Percentiles rank a stretch among this genome's conserved stretches.
Conservation (phyloP, 106 monocot genomes). For the Platanthera guangdongensis region DNA sequence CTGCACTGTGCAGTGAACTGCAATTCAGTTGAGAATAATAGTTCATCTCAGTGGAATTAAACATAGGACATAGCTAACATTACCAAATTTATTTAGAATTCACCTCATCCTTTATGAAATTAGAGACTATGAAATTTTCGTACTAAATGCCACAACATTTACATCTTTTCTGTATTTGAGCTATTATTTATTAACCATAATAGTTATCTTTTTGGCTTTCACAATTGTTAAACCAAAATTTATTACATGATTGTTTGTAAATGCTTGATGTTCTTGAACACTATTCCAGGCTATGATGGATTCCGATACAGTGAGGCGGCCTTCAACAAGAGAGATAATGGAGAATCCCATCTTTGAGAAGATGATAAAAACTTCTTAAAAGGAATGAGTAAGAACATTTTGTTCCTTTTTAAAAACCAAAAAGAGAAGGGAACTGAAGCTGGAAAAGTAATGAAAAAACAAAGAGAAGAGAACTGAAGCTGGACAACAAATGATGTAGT, state of each 20-base stretch:
- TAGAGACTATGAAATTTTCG: too few relatives aligned
- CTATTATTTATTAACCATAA: too few relatives aligned
- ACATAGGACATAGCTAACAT: too few relatives aligned
- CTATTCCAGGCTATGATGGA: constrained; percentile 82
- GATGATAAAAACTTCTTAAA: neutral
- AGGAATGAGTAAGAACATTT: neutral
- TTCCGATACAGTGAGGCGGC: constrained; percentile 72
- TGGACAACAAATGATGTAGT: too few relatives aligned
- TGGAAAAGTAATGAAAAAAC: neutral
- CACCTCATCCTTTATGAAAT: too few relatives aligned
- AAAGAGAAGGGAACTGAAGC: neutral
- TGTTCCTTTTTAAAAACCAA: neutral
- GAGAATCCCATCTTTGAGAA: constrained; percentile 56
- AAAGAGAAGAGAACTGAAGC: too few relatives aligned
- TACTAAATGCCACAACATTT: too few relatives aligned
- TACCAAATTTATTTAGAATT: too few relatives aligned
- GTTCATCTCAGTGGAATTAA: too few relatives aligned
- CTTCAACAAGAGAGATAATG: constrained; percentile 69
- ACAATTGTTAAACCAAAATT: neutral
- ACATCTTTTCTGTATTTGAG: too few relatives aligned
- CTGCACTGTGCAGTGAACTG: too few relatives aligned
- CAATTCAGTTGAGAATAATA: too few relatives aligned
- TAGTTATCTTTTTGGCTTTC: neutral
- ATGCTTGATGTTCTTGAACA: neutral
- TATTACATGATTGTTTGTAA: neutral